Conservation (phyloP, 257 asterid genomes). For the Craterostigma plantagineum region DNA sequence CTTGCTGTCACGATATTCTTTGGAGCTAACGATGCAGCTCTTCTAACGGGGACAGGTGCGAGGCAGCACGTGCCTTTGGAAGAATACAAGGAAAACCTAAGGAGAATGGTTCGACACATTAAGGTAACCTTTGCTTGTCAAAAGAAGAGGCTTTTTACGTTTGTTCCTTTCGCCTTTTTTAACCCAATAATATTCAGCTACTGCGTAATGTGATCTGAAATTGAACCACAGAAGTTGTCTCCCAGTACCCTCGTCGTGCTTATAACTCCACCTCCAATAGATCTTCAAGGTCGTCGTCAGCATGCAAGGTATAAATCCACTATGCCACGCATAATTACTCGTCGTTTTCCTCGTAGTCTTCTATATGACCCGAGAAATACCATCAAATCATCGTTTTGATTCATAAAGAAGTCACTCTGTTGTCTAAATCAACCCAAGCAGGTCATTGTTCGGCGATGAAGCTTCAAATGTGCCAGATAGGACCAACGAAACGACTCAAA, state of each 20-base stretch:
- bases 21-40: constrained; percentile 94
- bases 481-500: constrained; percentile 48
- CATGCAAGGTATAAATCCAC: constrained; percentile 40
- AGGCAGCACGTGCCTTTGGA: constrained; percentile 73
- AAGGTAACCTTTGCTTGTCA: too few species aligned
- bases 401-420: not conserved
- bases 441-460: constrained; percentile 53
- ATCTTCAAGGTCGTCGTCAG: constrained; percentile 56
- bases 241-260: constrained; percentile 46
- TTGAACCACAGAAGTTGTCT: constrained; percentile 32
- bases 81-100: constrained; percentile 72
- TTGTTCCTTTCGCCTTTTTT: too few species aligned
- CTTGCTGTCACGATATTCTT: constrained; percentile 59
- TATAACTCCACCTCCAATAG: constrained; percentile 78
- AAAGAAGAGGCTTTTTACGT: too few species aligned
- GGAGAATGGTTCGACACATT: constrained; percentile 46
- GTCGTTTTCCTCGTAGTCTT: not conserved
- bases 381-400: not conserved
- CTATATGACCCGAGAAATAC: not conserved
- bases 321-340: not conserved
- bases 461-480: constrained; percentile 62
- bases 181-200: not conserved
- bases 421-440: constrained; percentile 13
- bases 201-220: not conserved
- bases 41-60: constrained; percentile 46